phyloP scores from a whole-genome alignment of 75 land plant genomes.

The Picea glauca region DNA sequence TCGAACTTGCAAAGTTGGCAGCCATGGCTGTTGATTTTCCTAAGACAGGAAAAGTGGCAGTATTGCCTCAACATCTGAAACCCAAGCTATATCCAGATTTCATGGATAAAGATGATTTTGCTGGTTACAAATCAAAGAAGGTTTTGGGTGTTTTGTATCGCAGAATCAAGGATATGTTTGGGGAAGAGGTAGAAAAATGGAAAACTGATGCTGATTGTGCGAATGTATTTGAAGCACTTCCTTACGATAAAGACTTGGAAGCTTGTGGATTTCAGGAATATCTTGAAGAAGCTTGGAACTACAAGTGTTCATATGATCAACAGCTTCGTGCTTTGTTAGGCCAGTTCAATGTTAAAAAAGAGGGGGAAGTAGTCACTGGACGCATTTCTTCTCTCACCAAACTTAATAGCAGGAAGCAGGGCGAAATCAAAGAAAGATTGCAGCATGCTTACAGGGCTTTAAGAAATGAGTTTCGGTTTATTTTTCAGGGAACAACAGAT shows the following conservation, averaged over 20 bases:
- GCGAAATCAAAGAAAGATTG: constrained; percentile 69
- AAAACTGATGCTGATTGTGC: background rate
- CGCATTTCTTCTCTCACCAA: constrained; percentile 64
- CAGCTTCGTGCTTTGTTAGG: constrained; percentile 53
- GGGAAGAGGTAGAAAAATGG: constrained; percentile 21
- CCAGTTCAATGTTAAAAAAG: constrained; percentile 62
- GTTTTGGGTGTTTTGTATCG: constrained; percentile 73
- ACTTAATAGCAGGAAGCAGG: constrained; percentile 51
- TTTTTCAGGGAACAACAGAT: constrained; percentile 41
- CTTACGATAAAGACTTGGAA: constrained; percentile 65
- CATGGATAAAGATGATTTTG: constrained; percentile 69
- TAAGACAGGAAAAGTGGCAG: constrained; percentile 82
- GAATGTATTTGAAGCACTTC: constrained; percentile 16
- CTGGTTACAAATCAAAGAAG: constrained; percentile 63
- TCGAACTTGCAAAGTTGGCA: constrained; percentile 72
- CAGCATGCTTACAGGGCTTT: constrained; percentile 56
- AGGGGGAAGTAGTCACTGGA: constrained; percentile 89
- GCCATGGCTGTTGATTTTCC: constrained; percentile 92
- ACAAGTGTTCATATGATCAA: constrained; percentile 62
- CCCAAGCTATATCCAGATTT: constrained; percentile 84
- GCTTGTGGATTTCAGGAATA: constrained; percentile 52
- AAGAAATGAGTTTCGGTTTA: constrained; percentile 48
- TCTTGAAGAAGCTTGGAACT: constrained; percentile 63
- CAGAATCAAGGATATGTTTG: constrained; percentile 28
- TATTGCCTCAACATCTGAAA: constrained; percentile 61